These are phyloP conservation scores for Hemileccinum impolitum DNA, from an alignment of 768 basidiomycete genomes.

Conservation along the genomic window DNA sequence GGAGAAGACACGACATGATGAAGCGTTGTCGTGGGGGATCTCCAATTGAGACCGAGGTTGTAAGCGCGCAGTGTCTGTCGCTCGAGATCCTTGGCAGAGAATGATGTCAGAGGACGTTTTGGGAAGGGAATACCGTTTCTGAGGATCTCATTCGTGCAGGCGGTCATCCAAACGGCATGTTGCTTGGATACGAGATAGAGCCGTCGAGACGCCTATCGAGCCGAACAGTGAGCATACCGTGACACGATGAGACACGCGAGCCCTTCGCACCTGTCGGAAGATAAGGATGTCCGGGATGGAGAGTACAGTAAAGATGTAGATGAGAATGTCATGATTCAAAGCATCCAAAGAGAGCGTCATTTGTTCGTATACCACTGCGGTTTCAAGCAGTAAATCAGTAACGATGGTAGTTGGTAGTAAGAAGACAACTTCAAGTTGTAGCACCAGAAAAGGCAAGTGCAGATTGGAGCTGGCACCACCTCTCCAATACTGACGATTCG, in stretches of 20 bases:
- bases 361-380: neutral
- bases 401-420: neutral
- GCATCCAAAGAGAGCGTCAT: constrained; percentile 22
- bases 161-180: constrained; percentile 56
- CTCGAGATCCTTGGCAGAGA: constrained; percentile 45
- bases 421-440: neutral
- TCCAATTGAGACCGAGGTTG: constrained; percentile 50
- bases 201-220: constrained; percentile 48
- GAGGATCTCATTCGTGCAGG: constrained; percentile 43
- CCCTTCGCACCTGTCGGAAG: constrained; percentile 39
- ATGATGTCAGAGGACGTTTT: constrained; percentile 28
- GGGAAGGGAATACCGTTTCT: constrained; percentile 51
- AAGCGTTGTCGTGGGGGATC: constrained; percentile 19
- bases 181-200: constrained; percentile 42
- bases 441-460: constrained; percentile 19
- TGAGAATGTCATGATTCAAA: constrained; percentile 38
- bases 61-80: constrained; percentile 42
- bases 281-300: constrained; percentile 40
- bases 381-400: neutral
- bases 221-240: neutral
- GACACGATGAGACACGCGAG: neutral
- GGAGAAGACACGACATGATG: constrained; percentile 15
- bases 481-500: neutral
- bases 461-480: too few relatives aligned
- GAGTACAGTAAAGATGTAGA: constrained; percentile 34